Conservation (phyloP, 2,329 filamentous ascomycete genomes). For the Proliferodiscus dingleyae region DNA sequence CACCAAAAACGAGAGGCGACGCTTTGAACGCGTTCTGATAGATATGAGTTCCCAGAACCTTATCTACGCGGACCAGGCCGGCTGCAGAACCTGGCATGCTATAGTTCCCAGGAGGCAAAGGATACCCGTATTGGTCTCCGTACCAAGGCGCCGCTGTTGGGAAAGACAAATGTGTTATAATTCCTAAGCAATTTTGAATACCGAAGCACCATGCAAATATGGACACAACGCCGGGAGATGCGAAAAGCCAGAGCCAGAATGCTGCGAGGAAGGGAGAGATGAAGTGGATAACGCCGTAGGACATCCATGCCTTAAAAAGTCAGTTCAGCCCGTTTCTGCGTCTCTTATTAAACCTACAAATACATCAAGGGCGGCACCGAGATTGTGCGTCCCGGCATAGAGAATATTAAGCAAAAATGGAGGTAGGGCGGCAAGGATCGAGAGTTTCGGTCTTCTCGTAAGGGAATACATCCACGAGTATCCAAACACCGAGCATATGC, state of each 20-base stretch:
- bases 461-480: constrained; percentile 27
- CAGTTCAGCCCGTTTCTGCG: constrained; percentile 57
- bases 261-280: constrained; percentile 76
- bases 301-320: constrained; percentile 71
- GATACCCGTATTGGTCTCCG: constrained; percentile 74
- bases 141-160: constrained; percentile 96
- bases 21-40: constrained; percentile 89
- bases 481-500: constrained; percentile 16
- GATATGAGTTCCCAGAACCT: constrained; percentile 79
- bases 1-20: constrained; percentile 85
- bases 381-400: constrained; percentile 74
- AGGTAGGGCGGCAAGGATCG: constrained; percentile 23
- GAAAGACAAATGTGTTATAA: constrained; percentile 81
- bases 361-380: constrained; percentile 23
- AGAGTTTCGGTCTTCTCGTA: constrained; percentile 22
- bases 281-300: constrained; percentile 88
- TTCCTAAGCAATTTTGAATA: constrained; percentile 84
- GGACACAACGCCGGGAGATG: constrained; percentile 75
- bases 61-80: constrained; percentile 80
- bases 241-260: constrained; percentile 78
- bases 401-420: constrained; percentile 62
- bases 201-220: constrained; percentile 83
- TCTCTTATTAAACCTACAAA: constrained; percentile 14
- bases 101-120: constrained; percentile 80
- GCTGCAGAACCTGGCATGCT: constrained; percentile 85